These are phyloP conservation scores for Ophiostoma ips DNA, from an alignment of 2,329 filamentous ascomycete genomes.

Conservation along the genomic window DNA sequence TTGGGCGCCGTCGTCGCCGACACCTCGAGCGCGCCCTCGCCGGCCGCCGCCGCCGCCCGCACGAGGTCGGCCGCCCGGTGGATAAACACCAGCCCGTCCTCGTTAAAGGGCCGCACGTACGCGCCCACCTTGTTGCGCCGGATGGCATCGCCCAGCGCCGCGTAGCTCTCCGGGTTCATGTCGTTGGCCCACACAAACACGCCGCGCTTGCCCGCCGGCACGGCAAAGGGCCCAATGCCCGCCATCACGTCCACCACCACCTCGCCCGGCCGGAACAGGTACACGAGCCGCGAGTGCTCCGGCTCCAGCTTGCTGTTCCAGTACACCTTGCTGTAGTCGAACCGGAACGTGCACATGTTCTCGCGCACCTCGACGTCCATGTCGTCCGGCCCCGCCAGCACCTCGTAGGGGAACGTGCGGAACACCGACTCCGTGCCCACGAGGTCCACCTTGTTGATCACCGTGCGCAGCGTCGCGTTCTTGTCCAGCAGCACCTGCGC, in stretches of 20 bases:
- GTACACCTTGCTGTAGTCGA: slow-evolving; percentile 94
- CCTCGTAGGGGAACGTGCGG: slow-evolving; percentile 84
- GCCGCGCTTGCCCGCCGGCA: slow-evolving; percentile 77
- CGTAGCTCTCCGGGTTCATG: slow-evolving; percentile 80
- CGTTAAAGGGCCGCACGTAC: slow-evolving; percentile 68
- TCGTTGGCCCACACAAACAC: slow-evolving; percentile 97
- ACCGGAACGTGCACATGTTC: slow-evolving; percentile 72
- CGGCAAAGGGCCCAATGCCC: slow-evolving; percentile 86
- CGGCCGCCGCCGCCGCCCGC: slow-evolving; percentile 33
- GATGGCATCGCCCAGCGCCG: slow-evolving; percentile 56
- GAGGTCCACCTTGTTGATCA: slow-evolving; percentile 90
- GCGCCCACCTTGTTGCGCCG: slow-evolving; percentile 62
- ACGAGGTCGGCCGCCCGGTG: slow-evolving; percentile 49
- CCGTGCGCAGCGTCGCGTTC: slow-evolving; percentile 65
- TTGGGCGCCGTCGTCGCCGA: slow-evolving; percentile 12
- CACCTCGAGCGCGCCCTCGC: slow-evolving; percentile 25
- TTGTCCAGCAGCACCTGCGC: slow-evolving; percentile 82
- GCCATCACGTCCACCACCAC: slow-evolving; percentile 96
- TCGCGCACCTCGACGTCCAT: slow-evolving; percentile 73
- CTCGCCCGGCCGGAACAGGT: slow-evolving; percentile 66
- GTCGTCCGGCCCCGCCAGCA: slow-evolving; percentile 69
- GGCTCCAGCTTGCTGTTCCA: slow-evolving; percentile 90
- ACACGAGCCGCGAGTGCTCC: slow-evolving; percentile 71
- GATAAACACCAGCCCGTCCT: slow-evolving; percentile 74
- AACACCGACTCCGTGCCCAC: slow-evolving; percentile 78